Evolutionary conservation across 306 rosid species (phyloP), one percentile per base, ranked within the genome.

Genomic region (Abrus pulchellus): DNA sequence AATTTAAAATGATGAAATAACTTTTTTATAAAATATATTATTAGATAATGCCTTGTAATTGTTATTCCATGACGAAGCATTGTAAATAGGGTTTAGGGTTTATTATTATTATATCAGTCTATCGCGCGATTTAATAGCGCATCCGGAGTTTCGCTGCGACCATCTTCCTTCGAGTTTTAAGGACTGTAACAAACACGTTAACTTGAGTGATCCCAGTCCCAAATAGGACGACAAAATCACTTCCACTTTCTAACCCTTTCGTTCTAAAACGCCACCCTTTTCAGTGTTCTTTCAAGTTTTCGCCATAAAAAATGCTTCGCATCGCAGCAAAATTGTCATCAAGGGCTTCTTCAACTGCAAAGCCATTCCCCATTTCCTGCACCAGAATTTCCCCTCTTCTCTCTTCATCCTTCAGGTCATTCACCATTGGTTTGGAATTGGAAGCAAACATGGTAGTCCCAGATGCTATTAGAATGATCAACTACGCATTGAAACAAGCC

Each of bases 401-500:
- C n/a, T 6, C 74, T 6, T 69, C 87, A 36, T 86, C 83, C 28
- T 84, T 67, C 78, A 90, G 93, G 77, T 83, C 57, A 1, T 71
- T 83, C 67, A 90, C 85, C 79, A 85, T 38, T 82, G 91, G 80
- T 41, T 78, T 75, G 32, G 90, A 86, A 44, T 83, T 85, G 52
- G 87, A 79, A 11, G 63, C 38, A 20, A 7, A 70, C 55, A 64
- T 87, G 76, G 84, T 87, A 6, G 85, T 74, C 80, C 91, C 92
- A 20, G 96, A 91, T 68, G 83, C 91, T 63, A 50, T 87, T 82
- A 88, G 84, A 49, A 91, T 95, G 97, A 85, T 93, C 79, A 80
- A 82, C 68, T 95, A 95, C 74, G 99, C 97, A n/a, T 40, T 93
- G 66, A 82, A 84, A 54, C 91, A 84, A 65, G 95, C 97, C 54